Base-by-base conservation (phyloP, 164 flowering plant genomes). In the Hamamelis virginiana region DNA sequence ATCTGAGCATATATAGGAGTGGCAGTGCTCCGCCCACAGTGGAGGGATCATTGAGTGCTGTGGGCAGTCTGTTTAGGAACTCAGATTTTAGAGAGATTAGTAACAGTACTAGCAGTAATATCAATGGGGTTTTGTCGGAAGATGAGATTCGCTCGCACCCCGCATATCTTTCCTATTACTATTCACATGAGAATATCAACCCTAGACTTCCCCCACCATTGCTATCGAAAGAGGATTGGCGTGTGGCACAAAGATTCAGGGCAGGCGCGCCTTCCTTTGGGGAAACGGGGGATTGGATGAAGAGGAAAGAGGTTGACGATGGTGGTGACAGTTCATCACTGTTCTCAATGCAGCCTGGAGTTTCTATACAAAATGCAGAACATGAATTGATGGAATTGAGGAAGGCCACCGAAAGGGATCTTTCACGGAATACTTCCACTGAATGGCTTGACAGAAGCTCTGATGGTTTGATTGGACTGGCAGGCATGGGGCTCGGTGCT, bases 1-100 rank as follows among this genome's bases (percentile, higher is more conserved):
- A 88, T 68, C 69, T 83, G 26, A 78, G 82, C 66, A 80, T 83
- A 5, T 81, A 71, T 61, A 78, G 98, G 53, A 92, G 97, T 73
- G 98, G 98, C 16, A 91, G 97, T 71, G 98, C 97, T 14, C 97
- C 98, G 0, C 97, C 97, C 4, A 92, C 93, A 1, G 92, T 92
- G 2, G 97, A 94, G 64, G 97, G 97, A 5, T 87, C 97, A 15
- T 62, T 84, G 33, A 80, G 66, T 66, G 90, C 97, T 21, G 85
- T 81, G 44, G 92, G 81, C 9, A 79, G 84, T 82, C 72, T 90
- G 25, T 83, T 72, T 53, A 56, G 70, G 59, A 75, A 77, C 74
- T 57, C 80, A 58, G 69, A 73, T 75, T 65, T 71, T 68, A 65
- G 33, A 5, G 77, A 73, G 21, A 18, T 22, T 33, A 60, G 47